Conservation (phyloP, 768 basidiomycete genomes). For the Hygrophoropsis aurantiaca region DNA sequence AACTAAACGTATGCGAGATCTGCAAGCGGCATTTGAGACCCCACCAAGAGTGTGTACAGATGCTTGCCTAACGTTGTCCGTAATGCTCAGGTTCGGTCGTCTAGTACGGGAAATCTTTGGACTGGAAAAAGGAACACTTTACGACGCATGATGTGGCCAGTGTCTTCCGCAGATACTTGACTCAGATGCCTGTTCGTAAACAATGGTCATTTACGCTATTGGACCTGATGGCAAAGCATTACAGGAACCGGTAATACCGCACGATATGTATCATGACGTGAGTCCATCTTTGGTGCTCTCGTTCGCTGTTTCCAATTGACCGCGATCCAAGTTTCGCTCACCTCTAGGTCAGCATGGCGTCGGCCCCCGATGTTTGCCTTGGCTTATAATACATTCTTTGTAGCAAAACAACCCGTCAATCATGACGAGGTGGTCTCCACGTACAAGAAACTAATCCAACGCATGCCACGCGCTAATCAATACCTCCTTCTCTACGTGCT, state of each 20-base stretch:
- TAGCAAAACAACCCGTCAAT: conserved; percentile 68
- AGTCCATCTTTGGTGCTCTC: conserved; percentile 31
- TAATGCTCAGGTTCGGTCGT: conserved; percentile 16
- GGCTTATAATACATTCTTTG: conserved; percentile 16
- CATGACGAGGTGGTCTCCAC: conserved; percentile 72
- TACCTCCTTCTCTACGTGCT: conserved; percentile 97
- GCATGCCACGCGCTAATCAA: conserved; percentile 86
- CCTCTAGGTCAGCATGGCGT: conserved; percentile 54
- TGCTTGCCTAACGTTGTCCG: background rate
- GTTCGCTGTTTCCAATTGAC: conserved; percentile 7
- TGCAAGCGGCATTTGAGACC: conserved; percentile 87
- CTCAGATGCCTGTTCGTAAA: conserved; percentile 87
- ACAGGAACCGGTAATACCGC: conserved; percentile 94
- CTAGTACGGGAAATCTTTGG: conserved; percentile 91
- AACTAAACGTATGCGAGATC: conserved; percentile 90
- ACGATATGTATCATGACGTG: conserved; percentile 84
- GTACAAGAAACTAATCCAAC: conserved; percentile 82
- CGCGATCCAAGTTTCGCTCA: conserved; percentile 65
- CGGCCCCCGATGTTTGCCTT: conserved; percentile 1
- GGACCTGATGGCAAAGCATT: conserved; percentile 9
- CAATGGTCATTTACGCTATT: conserved; percentile 3
- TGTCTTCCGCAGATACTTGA: conserved; percentile 93
- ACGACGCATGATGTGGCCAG: conserved; percentile 98
- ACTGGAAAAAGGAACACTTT: conserved; percentile 84
- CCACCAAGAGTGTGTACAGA: conserved; percentile 69